Evolutionary conservation across 2,329 filamentous ascomycete species (phyloP), one percentile per base, ranked within the genome.

Genomic region (Colletotrichum cereale): DNA sequence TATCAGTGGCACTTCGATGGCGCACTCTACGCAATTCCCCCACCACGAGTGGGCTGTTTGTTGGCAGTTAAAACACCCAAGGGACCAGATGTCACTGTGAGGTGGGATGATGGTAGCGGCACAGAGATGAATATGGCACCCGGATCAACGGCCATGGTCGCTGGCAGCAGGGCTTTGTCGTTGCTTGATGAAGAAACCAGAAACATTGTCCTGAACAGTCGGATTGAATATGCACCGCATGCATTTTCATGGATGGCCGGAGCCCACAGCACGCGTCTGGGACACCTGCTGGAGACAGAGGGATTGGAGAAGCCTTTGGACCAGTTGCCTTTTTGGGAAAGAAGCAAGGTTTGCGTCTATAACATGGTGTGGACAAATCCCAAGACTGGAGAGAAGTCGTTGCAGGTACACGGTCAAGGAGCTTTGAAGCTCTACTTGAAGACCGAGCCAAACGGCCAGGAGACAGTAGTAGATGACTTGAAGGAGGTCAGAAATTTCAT

Each of bases 1-100:
- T 83, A 86, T 44, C 77, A 82, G 40, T 86, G 84, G 84, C 84
- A 86, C 71, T 84, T 86, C 26, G 84, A 86, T 66, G 84, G 82
- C 14, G 82, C 84, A 0, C 76, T 85, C 2, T 84, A 84, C 71
- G 80, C 74, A 4, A 78, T 80, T 4, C 79, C 84, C 38, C 82
- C 82, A 0, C 80, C 83, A 2, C 82, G 80, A 76, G 84, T 84
- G 67, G 84, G 82, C 8, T 82, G 81, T 2, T 77, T 84, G 2
- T 79, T 82, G 11, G 80, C 79, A 40, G 65, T 84, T 62, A 82
- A 79, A 66, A 77, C 80, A 18, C 84, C 84, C 5, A 78, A 76
- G 8, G 75, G 77, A 7, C 80, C 79, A 0, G 76, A 81, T 24
- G 73, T 83, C 31, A 82, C 79, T 2, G 77, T 84, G 48, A 78